Evolutionary conservation across 2,329 filamentous ascomycete genomes (phyloP), one percentile per base, ranked within the genome.

Genomic region (Periconia macrospinosa): DNA sequence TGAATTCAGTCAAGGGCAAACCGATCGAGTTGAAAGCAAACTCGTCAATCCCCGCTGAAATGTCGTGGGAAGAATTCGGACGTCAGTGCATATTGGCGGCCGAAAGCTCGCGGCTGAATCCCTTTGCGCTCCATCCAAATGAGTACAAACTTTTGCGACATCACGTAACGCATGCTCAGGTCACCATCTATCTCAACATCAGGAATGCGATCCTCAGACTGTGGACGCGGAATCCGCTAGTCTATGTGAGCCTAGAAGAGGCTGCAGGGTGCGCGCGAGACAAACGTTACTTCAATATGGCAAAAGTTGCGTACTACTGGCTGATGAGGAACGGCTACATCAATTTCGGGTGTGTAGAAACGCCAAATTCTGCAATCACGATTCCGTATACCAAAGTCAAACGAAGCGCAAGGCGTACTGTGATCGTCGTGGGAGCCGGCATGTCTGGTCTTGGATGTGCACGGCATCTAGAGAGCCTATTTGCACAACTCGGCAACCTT

Each of bases 111-210:
- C 83, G 94, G 53, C 80, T 99, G 1, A 93, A 93, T 60, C 93
- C 94, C 1, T 97, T 94, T 73, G 87, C 89, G 11, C 78, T 99
- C 40, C 92, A 97, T 73, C 82, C 84, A 23, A 87, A 90, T 57
- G 94, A 99, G 73, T 92, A 97, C 69, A 79, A 83, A 54, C 81
- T 96, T 55, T 78, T 99, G 41, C 85, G 90, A 57, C 82, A 90
- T 57, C 87, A 95, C 65, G 86, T 99, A 62, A 96, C 89, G 68
- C 87, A 91, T 65, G 82, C 88, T 30, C 94, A 99, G 74, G 91
- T 97, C 61, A 97, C 93, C 2, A 90, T 91, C 13, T 99, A 99
- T 75, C 80, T 99, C 50, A 97, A 97, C 71, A 94, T 99, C 57
- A 85, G 94, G 63, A 99, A 99, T 72, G 90, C 91, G 15, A 96